Base-by-base conservation (phyloP, 2,329 filamentous ascomycete species). In the Cladosporium sp. region DNA sequence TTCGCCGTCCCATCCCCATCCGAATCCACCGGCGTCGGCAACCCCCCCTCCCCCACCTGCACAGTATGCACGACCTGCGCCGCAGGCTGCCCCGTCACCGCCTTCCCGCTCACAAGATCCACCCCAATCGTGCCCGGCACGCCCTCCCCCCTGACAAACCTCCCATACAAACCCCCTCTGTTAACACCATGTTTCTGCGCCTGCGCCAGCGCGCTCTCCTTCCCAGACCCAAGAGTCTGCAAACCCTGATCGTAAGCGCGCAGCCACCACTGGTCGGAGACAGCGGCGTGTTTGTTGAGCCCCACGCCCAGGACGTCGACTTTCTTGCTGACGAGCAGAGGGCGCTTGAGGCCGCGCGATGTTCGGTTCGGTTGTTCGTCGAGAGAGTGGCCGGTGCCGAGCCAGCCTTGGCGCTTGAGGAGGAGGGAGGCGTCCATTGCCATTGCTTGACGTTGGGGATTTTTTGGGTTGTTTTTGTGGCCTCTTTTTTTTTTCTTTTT, bases 251-350 rank as follows among this genome's bases (percentile, higher is more conserved):
- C 92, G 60, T 96, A 96, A 9, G 93, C 93, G 52, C 89, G 86
- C 70, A 96, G 78, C 93, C 93, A 99, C 93, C 93, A 99, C 68
- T 96, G 90, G 65, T 96, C 92, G 60, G 79, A 77, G 27, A 80
- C 75, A 22, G 76, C 76, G 51, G 74, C 69, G 51, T 79, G 79
- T 58, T 81, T 81, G 68, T 88, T 89, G 65, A 88, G 84, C 49
- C 92, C 92, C 4, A 97, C 75, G 19, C 92, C 92, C 47, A 88
- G 77, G 22, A 80, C 86, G 68, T 95, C 87, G 61, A 85, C 79
- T 70, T 95, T 95, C 61, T 88, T 85, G 53, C 86, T 84, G 51
- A 96, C 80, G 32, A 95, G 82, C 22, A 97, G 79, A 4, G 92
- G 92, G 60, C 87, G 88, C 20, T 84, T 83, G 49, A 97, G 84